Evolutionary conservation across 2,329 filamentous ascomycete genomes (phyloP).

Genomic region (Colletotrichum brevisporum): DNA sequence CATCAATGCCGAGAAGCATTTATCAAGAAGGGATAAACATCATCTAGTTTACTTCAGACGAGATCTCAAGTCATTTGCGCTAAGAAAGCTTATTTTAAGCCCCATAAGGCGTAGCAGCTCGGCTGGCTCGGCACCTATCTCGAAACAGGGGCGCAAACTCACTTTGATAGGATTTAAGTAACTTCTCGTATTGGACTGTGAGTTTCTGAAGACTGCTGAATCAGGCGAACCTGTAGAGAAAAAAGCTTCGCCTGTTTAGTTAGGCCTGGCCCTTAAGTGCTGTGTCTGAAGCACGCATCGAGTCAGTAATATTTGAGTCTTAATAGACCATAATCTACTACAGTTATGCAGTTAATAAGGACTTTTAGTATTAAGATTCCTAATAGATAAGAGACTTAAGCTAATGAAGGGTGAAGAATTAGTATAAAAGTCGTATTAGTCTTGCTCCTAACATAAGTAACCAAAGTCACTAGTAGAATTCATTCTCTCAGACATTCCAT

Average conservation of each 20-base stretch:
- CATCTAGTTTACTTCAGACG: not conserved
- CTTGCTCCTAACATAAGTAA: not conserved
- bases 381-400: too few relatives aligned
- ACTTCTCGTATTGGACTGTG: not conserved
- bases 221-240: not conserved
- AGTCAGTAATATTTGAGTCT: not conserved
- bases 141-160: not conserved
- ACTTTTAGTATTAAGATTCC: not conserved
- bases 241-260: not conserved
- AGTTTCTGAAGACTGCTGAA: not conserved
- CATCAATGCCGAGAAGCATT: not conserved
- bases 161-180: not conserved
- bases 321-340: not conserved
- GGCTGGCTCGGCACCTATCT: not conserved
- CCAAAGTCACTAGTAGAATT: too few relatives aligned
- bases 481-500: too few relatives aligned
- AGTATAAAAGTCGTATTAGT: not conserved
- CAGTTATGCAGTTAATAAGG: not conserved
- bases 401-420: too few relatives aligned
- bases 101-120: not conserved
- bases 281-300: not conserved
- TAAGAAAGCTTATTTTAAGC: not conserved
- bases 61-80: too few relatives aligned
- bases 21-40: not conserved
- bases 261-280: not conserved